These are phyloP conservation scores for Dothideomycetes sp. DNA, from an alignment of 2,329 filamentous ascomycete species.

Conservation along the genomic window DNA sequence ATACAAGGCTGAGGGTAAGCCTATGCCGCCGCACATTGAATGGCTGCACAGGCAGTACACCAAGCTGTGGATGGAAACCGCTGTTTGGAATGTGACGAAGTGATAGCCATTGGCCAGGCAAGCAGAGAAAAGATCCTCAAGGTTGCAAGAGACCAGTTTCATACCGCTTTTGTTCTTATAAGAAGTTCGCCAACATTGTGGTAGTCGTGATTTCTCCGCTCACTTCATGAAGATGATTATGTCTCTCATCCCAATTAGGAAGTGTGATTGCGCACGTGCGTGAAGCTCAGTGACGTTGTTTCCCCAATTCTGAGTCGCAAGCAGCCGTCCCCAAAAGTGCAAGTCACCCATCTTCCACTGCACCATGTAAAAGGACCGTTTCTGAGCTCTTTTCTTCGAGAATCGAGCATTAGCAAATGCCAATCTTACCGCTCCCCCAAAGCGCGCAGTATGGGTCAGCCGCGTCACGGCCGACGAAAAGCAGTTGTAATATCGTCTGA, in stretches of 20 bases:
- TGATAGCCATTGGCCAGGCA: conserved; percentile 5
- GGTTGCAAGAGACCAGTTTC: no score
- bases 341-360: background rate
- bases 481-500: conserved; percentile 16
- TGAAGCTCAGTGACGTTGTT: background rate
- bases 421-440: background rate
- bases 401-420: conserved; percentile 1
- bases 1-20: conserved; percentile 29
- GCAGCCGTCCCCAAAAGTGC: no score
- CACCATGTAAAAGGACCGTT: background rate
- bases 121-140: background rate
- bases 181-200: no score
- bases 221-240: background rate
- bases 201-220: no score
- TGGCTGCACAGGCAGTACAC: conserved; percentile 46
- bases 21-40: conserved; percentile 36
- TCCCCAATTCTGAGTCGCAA: background rate
- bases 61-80: conserved; percentile 46
- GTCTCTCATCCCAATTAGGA: conserved; percentile 3
- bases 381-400: background rate
- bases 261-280: background rate
- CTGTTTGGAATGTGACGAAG: conserved; percentile 27
- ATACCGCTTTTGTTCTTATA: no score
- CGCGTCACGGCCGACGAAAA: conserved; percentile 17
- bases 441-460: conserved; percentile 18